phyloP scores from a whole-genome alignment of 805 yeast species.

The Dipodascus albidus region DNA sequence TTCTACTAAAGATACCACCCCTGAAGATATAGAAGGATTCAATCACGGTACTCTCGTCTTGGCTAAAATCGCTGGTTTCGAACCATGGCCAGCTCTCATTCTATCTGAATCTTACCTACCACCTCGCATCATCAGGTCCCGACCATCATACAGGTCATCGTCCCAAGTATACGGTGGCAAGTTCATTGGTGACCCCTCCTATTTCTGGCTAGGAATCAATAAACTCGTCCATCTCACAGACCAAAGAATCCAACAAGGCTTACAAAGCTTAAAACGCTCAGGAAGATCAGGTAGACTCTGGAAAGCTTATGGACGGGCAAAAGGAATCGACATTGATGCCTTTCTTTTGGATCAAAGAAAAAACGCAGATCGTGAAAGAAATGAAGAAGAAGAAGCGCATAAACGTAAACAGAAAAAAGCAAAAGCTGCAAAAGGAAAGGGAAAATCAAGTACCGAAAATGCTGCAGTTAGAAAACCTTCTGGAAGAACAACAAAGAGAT shows the following conservation, averaged over 20 bases:
- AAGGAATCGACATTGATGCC: background rate
- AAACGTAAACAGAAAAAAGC: background rate
- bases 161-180: background rate
- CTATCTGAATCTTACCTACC: background rate
- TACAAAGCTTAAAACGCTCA: background rate
- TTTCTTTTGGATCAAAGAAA: background rate
- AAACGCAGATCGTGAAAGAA: background rate
- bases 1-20: background rate
- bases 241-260: background rate
- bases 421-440: background rate
- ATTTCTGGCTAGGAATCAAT: background rate
- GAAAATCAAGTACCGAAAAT: background rate
- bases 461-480: background rate
- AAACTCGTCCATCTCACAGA: background rate
- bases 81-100: background rate
- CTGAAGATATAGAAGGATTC: background rate
- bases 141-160: background rate
- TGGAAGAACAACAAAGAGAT: background rate
- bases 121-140: background rate
- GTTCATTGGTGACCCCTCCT: background rate
- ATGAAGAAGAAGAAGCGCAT: background rate
- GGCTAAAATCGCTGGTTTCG: background rate
- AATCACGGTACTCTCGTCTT: background rate
- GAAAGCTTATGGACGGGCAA: background rate
- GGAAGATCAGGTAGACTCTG: background rate